Base-by-base conservation (phyloP, 345 rosid genomes). In the Clausena lansium region DNA sequence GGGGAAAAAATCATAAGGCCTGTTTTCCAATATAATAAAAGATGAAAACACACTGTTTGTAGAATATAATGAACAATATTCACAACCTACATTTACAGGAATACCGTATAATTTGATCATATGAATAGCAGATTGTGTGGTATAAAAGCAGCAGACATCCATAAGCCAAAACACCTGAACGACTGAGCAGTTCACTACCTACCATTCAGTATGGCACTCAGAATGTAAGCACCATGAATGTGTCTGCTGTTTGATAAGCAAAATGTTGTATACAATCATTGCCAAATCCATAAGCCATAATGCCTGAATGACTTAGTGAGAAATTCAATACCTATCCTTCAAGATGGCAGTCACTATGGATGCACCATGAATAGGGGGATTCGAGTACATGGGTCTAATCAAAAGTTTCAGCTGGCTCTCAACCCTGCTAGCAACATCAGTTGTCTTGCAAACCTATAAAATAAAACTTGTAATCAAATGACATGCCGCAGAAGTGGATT, bases 401-500 rank as follows among this genome's bases (percentile, higher is more conserved):
- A 88, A 78, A 81, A 86, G 87, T 79, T 88, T 88, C 81, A 88
- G 83, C 77, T 84, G 91, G 87, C 89, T 86, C 76, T 88, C 88
- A 73, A 81, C 83, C 64, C 72, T 76, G 65, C 80, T 71, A 73
- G 87, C 91, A 61, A 88, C 84, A 68, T 85, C 87, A 5, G 87
- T 84, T 22, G 80, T 77, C 73, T 76, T 80, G 75, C 91, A 86
- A 47, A 88, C 91, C 91, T 88, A 36, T 9, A 61, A 75, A 50
- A 38, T 66, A 20, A 25, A 24, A 28, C 27, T 41, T 55, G 25
- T 17, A 7, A 60, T 36, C 0, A 70, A 25, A 62, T 30, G 11
- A 55, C 52, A 64, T 9, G 32, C 25, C 22, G 15, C 22, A 33
- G 52, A 60, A 28, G 39, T 39, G 45, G 62, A 64, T 63, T 50